Evolutionary conservation across 2,329 filamentous ascomycete genomes (phyloP).

Genomic region (Simplicillium aogashimaense): DNA sequence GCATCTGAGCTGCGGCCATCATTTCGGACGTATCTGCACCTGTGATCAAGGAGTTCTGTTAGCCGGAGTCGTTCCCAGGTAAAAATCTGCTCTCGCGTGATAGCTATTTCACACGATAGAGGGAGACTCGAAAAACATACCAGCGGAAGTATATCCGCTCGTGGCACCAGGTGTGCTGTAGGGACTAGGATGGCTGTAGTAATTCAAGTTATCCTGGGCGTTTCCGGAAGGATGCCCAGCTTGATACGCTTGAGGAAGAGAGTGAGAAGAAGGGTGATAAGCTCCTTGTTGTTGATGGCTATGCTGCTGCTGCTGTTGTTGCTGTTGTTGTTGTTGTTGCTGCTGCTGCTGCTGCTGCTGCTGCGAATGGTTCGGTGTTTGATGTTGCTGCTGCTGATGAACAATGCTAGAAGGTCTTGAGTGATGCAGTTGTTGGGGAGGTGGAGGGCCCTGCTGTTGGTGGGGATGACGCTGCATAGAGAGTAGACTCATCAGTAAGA

Average conservation of each 20-base stretch:
- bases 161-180: slow-evolving; percentile 77
- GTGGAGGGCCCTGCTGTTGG: slow-evolving; percentile 62
- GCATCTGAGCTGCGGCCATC: slow-evolving; percentile 59
- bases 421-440: slow-evolving; percentile 57
- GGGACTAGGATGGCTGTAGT: slow-evolving; percentile 68
- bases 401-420: slow-evolving; percentile 63
- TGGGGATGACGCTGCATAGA: slow-evolving; percentile 69
- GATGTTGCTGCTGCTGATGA: slow-evolving; percentile 61
- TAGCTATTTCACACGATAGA: slow-evolving; percentile 3
- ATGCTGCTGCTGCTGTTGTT: slow-evolving; percentile 48
- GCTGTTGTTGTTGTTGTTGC: slow-evolving; percentile 43
- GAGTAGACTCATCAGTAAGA: slow-evolving; percentile 48
- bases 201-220: slow-evolving; percentile 58
- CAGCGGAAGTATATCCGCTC: slow-evolving; percentile 78
- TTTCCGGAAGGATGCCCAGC: slow-evolving; percentile 51
- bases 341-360: slow-evolving; percentile 26
- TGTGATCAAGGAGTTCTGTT: neutral
- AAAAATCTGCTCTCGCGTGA: neutral
- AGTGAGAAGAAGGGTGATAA: slow-evolving; percentile 55
- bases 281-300: slow-evolving; percentile 51
- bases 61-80: neutral
- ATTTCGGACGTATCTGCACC: slow-evolving; percentile 49
- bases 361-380: slow-evolving; percentile 43
- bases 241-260: slow-evolving; percentile 57
- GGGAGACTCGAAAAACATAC: slow-evolving; percentile 39